Evolutionary conservation across 2,329 filamentous ascomycete genomes (phyloP).

Genomic region (Fusarium ambrosium): DNA sequence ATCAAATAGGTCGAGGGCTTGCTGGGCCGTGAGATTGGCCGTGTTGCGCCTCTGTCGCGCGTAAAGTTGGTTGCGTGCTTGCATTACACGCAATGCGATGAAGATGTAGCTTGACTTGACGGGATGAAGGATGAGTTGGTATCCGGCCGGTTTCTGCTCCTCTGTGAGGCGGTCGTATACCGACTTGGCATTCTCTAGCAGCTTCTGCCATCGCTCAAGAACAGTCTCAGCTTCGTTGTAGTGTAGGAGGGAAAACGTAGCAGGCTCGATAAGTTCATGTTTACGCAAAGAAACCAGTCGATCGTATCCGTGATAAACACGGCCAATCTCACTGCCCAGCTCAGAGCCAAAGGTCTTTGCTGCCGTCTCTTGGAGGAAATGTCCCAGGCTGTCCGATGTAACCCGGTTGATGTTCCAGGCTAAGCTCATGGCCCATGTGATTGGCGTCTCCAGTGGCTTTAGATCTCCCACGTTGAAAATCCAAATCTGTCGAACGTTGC

Average conservation of each 20-base stretch:
- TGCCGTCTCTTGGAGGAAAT: conserved; percentile 63
- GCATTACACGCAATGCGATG: conserved; percentile 58
- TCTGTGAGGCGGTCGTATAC: conserved; percentile 57
- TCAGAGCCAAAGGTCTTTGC: conserved; percentile 62
- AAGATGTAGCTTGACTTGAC: conserved; percentile 67
- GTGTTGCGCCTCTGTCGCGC: conserved; percentile 66
- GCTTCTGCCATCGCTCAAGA: conserved; percentile 61
- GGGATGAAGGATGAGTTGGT: conserved; percentile 71
- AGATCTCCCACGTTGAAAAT: conserved; percentile 74
- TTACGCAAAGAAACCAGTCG: conserved; percentile 62
- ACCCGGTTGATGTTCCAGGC: conserved; percentile 67
- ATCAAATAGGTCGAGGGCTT: conserved; percentile 64
- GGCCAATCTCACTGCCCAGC: conserved; percentile 58
- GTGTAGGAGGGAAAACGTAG: conserved; percentile 69
- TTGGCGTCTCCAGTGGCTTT: conserved; percentile 69
- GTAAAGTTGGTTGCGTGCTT: conserved; percentile 64
- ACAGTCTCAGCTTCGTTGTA: conserved; percentile 69
- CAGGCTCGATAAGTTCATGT: conserved; percentile 69
- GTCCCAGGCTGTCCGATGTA: conserved; percentile 53
- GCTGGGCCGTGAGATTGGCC: conserved; percentile 62
- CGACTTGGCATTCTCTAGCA: conserved; percentile 58
- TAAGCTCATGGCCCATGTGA: conserved; percentile 68
- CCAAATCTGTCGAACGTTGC: conserved; percentile 67
- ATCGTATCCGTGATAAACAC: conserved; percentile 65
- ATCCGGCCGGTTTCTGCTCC: conserved; percentile 64